Evolutionary conservation across 306 rosid genomes (phyloP).

Genomic region (Potentilla sterilis): DNA sequence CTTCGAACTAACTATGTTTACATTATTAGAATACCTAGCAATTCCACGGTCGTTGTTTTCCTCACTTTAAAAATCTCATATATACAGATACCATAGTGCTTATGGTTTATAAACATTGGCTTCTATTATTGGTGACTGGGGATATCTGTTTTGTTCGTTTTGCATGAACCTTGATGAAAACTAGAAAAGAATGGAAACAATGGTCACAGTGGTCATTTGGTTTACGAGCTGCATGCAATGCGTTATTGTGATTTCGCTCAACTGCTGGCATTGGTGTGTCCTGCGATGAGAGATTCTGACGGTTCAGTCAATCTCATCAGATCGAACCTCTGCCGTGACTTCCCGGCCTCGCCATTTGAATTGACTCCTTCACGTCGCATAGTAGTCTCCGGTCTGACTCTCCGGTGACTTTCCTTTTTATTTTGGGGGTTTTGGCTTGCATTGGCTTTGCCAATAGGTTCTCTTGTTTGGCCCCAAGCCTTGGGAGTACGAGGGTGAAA

Average conservation of each 20-base stretch:
- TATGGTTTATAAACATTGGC: not conserved
- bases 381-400: too few relatives aligned
- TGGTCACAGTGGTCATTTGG: not conserved
- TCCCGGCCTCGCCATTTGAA: not conserved
- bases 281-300: too few relatives aligned
- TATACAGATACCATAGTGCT: not conserved
- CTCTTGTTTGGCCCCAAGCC: not conserved
- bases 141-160: not conserved
- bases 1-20: slow-evolving; percentile 21
- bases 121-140: not conserved
- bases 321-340: not conserved
- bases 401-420: too few relatives aligned
- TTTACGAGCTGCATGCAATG: not conserved
- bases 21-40: slow-evolving; percentile 1
- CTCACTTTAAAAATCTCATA: not conserved
- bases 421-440: not conserved
- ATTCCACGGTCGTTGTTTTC: not conserved
- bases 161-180: not conserved
- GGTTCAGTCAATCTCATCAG: too few relatives aligned
- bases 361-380: too few relatives aligned
- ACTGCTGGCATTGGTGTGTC: not conserved
- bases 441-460: not conserved
- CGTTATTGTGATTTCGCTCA: not conserved
- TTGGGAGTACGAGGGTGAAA: too few relatives aligned
- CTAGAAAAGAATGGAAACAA: too few relatives aligned